Conservation (phyloP, 2,329 filamentous ascomycete genomes). For the Trichoderma lentiforme region DNA sequence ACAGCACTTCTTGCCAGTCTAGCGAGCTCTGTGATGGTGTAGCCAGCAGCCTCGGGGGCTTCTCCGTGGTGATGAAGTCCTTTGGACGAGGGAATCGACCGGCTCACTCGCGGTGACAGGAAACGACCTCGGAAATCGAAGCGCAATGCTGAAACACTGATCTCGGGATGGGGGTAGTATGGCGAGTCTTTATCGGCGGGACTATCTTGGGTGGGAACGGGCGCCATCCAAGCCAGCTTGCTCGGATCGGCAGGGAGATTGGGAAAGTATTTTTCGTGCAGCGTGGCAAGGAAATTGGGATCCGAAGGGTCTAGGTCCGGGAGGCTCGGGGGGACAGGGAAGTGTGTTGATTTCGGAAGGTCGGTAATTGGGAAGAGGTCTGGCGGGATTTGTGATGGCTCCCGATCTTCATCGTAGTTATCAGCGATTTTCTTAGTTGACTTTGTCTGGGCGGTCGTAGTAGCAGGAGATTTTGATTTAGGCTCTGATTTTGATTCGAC, state of each 20-base stretch:
- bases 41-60: constrained; percentile 89
- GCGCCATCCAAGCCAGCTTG: constrained; percentile 86
- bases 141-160: constrained; percentile 74
- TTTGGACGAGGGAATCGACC: constrained; percentile 69
- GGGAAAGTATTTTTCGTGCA: constrained; percentile 94
- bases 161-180: constrained; percentile 74
- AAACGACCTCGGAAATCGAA: constrained; percentile 85
- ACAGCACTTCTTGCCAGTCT: constrained; percentile 77
- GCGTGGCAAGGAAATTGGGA: constrained; percentile 75
- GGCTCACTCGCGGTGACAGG: constrained; percentile 70
- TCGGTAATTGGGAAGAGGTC: constrained; percentile 44
- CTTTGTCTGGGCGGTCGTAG: background rate
- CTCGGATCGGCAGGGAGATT: constrained; percentile 79
- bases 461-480: background rate
- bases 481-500: constrained; percentile 5
- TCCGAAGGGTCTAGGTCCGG: constrained; percentile 81
- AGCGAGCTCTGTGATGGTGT: constrained; percentile 84
- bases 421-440: constrained; percentile 29
- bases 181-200: constrained; percentile 66
- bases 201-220: constrained; percentile 61
- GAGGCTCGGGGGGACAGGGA: constrained; percentile 50
- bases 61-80: constrained; percentile 93
- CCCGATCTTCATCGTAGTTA: constrained; percentile 41
- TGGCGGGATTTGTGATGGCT: constrained; percentile 39
- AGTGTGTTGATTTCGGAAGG: constrained; percentile 53